Base-by-base conservation (phyloP, 1,284 basidiomycete species). In the Somion occarium region DNA sequence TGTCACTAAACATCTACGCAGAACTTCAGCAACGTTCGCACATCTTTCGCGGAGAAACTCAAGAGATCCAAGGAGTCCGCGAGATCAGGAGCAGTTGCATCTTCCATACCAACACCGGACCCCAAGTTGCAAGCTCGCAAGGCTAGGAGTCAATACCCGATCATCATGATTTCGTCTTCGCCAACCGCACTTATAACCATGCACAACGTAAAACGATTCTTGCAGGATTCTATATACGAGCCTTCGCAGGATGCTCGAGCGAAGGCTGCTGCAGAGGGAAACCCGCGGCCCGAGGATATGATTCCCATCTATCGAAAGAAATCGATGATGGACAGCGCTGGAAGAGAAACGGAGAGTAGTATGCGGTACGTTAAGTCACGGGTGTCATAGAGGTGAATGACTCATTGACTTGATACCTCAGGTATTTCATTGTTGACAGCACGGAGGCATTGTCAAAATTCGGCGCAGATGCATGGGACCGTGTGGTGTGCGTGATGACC, bases 401-500 rank as follows among this genome's bases (percentile, higher is more conserved):
- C 34, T 9, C 9, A 9, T 37, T 37, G 34, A 37, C 34, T n/a
- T n/a, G n/a, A 9, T 11, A 18, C 26, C 44, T 12, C 38, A 76
- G 82, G 49, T 86, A 94, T 64, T 87, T 90, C 59, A 84, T 98
- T 3, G 90, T 99, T 12, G 95, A 99, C 69, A 88, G 86, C 30
- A 90, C 91, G 0, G 96, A 99, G 62, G 93, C 94, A 0, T 73
- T 98, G 39, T 80, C 82, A 43, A 95, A 97, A 68, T 92, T 98
- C 60, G 93, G 93, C 1, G 76, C 85, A 25, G 93, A 95, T 56
- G 88, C 92, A 3, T 96, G 93, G 93, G 92, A 96, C 54, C 81
- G 96, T 22, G 97, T 99, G 3, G 86, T 98, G 3, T 96, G 93
- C 59, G 96, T 99, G 11, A 88, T 98, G 79, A 98, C 96, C 1